A percentile compares a stretch with the other conserved stretches of the same genome.
Conservation (phyloP, 2,329 filamentous ascomycete genomes). For the Sarocladium oryzae region DNA sequence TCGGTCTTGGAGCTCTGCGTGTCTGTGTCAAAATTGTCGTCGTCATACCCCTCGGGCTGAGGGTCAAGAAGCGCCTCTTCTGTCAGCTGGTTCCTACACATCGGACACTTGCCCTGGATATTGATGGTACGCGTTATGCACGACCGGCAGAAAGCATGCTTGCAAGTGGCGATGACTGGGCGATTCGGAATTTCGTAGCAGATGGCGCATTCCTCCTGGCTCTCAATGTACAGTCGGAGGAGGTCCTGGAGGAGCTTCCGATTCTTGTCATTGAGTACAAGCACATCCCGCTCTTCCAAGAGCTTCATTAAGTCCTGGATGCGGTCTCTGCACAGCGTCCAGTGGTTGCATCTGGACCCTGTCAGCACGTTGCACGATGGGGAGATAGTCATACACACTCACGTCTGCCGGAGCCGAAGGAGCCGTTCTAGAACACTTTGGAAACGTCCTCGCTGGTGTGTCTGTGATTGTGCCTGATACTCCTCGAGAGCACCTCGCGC, state of each 20-base stretch:
- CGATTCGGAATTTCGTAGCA: slow-evolving; percentile 67
- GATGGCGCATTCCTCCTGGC: slow-evolving; percentile 74
- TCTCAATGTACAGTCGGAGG: slow-evolving; percentile 70
- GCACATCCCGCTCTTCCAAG: slow-evolving; percentile 60
- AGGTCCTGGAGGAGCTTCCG: slow-evolving; percentile 65
- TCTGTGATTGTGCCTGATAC: slow-evolving; percentile 42
- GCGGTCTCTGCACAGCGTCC: slow-evolving; percentile 71
- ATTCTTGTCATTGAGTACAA: slow-evolving; percentile 68
- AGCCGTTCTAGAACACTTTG: slow-evolving; percentile 74
- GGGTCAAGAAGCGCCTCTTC: slow-evolving; percentile 59
- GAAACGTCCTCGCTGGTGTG: slow-evolving; percentile 50
- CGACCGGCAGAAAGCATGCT: slow-evolving; percentile 67
- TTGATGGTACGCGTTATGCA: slow-evolving; percentile 74
- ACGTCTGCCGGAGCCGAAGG: slow-evolving; percentile 72
- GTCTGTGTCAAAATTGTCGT: slow-evolving; percentile 50
- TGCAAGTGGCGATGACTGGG: slow-evolving; percentile 79
- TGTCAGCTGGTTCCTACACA: slow-evolving; percentile 67
- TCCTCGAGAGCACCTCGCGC: slow-evolving; percentile 64
- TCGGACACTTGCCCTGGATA: slow-evolving; percentile 72
- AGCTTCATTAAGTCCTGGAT: slow-evolving; percentile 66
- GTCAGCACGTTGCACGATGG: slow-evolving; percentile 10
- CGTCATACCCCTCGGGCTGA: slow-evolving; percentile 42
- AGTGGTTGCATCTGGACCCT: slow-evolving; percentile 66
- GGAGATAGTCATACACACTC: slow-evolving; percentile 14
- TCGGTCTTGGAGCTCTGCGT: slow-evolving; percentile 77